Base-by-base conservation (phyloP, 2,329 filamentous ascomycete genomes). In the Ophiosphaerella narmari region DNA sequence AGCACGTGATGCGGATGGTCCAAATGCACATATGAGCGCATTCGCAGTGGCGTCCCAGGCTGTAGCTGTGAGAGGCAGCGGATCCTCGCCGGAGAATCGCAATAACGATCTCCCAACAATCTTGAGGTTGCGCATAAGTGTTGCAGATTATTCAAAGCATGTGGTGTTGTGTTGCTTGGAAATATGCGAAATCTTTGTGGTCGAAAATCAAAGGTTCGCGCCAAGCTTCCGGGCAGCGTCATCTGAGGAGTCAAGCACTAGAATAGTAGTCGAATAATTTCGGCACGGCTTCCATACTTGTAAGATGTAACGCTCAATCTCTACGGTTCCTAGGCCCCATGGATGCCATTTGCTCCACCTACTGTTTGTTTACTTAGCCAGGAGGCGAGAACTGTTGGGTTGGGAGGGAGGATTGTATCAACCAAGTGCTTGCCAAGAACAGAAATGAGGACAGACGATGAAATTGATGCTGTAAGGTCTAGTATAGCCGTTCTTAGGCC, bases 31-130 rank as follows among this genome's bases (percentile, higher is more conserved):
- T 63, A 99, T 81, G 45, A 94, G 75, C 53, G 89, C 85, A 73
- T 94, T 88, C 57, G 83, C 86, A 53, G 86, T 82, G 41, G 87
- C 82, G 76, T 97, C 91, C 93, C 93, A 97, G 66, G 91, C 88
- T 48, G 87, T 85, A 26, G 91, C 87, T 45, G 90, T 88, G 65
- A 94, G 79, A 56, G 82, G 80, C 49, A 86, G 77, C 55, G 80
- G 65, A 40, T 73, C 65, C 47, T 67, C 74, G 44, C 82, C 79
- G 57, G 86, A 78, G 61, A 77, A 81, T 77, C 86, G 86, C 70
- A 84, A 79, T 18, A 72, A 67, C 62, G 83, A 82, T 71, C 89
- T 86, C 68, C 83, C 85, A 65, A 91, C 85, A 72, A 87, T 91
- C 75, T 85, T 87, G 63, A 97, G 82, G 74, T 97, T 97, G 71